Evolutionary conservation across 495 filamentous ascomycete species (phyloP), one percentile per base, ranked within the genome.

Genomic region (Gamarada debralockiae): DNA sequence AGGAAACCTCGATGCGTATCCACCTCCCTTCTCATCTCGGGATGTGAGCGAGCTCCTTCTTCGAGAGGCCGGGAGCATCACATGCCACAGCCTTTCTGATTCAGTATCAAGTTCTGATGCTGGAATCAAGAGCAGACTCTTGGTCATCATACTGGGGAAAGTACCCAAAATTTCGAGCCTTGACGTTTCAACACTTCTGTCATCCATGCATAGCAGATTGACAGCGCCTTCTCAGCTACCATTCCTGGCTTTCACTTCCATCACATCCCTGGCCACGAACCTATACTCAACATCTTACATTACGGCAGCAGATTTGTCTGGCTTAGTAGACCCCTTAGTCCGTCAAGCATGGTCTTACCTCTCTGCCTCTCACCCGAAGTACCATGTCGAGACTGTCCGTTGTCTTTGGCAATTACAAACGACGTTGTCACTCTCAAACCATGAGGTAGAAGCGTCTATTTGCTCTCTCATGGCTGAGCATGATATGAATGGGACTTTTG

Each of bases 301-400:
- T 50, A 71, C 70, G 40, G 68, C 74, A 40, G 62, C 75, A 37
- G 76, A 85, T 48, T 67, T 90, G 6, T 82, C 82, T 25, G 76
- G 81, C 20, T 65, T 92, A 15, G 79, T 92, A 15, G 75, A 83
- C 10, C 71, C 78, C 21, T 67, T 96, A 17, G 82, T 93, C 13
- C 75, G 72, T 13, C 75, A 82, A 52, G 72, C 92, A 0, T 97
- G 92, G 92, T 57, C 70, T 21, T 91, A 86, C 63, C 71, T 97
- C 29, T 89, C 89, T 0, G 84, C 89, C 20, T 70, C 84, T 17
- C 84, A 83, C 50, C 92, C 90, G 0, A 95, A 95, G 62, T 92
- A 92, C 57, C 93, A 96, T 64, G 90, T 97, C 20, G 92, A 97
- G 66, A 83, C 90, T 29, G 89, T 95, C 41, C 85, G 87, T 44